Percentiles rank a stretch among this genome's conserved stretches.
Evolutionary conservation across 169 alveolate species (phyloP).

Genomic region (Eimeria tenella): DNA sequence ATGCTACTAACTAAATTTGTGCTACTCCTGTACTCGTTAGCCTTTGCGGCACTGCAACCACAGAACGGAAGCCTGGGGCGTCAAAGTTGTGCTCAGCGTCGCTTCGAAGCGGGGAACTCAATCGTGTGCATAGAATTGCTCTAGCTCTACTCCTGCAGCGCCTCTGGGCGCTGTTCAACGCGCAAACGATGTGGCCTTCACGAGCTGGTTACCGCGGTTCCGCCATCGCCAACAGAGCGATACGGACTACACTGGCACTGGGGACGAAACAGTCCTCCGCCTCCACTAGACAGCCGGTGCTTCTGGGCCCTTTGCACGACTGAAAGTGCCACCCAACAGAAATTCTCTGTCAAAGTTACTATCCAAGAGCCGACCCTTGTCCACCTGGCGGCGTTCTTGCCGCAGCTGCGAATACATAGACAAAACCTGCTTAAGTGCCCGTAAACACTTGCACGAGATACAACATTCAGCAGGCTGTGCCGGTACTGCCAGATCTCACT

Average conservation of each 20-base stretch:
- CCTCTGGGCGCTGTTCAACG: conserved; percentile 55
- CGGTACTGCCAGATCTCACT: too few species aligned
- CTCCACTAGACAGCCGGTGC: conserved; percentile 24
- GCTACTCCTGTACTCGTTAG: not conserved
- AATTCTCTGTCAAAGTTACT: conserved; percentile 77
- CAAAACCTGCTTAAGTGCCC: not conserved
- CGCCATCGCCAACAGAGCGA: conserved; percentile 39
- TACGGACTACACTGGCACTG: not conserved
- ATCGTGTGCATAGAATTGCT: not conserved
- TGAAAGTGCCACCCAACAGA: conserved; percentile 76
- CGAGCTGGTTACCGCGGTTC: not conserved
- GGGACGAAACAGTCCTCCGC: not conserved
- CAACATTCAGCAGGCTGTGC: too few species aligned
- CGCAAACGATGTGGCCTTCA: conserved; percentile 21
- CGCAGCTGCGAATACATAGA: conserved; percentile 72
- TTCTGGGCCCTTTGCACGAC: conserved; percentile 76
- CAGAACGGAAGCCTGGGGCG: conserved; percentile 13
- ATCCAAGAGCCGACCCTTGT: conserved; percentile 77
- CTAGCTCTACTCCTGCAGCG: not conserved
- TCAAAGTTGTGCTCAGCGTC: not conserved
- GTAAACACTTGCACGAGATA: too few species aligned
- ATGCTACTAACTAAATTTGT: not conserved
- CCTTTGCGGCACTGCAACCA: conserved; percentile 42
- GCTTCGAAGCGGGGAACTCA: not conserved
- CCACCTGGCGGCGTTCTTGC: conserved; percentile 78